A percentile compares a stretch with the other conserved stretches of the same genome.
These are phyloP conservation scores for Leccinum proliferum DNA, from an alignment of 1,284 basidiomycete genomes.

Conservation along the genomic window DNA sequence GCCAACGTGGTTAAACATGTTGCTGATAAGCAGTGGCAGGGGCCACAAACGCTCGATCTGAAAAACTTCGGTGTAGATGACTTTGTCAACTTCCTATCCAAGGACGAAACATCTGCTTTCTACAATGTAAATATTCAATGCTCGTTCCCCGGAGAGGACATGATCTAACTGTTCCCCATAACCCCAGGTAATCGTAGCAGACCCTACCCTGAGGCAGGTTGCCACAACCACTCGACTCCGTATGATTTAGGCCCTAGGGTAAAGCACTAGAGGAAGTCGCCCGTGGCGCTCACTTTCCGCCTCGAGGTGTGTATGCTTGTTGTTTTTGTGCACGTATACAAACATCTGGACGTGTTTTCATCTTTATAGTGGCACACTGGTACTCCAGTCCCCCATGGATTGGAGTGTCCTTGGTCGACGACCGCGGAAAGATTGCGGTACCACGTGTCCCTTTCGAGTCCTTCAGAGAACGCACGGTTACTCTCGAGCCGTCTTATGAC, in stretches of 20 bases:
- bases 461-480: background rate
- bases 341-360: background rate
- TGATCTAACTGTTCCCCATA: background rate
- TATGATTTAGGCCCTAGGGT: background rate
- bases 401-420: constrained; percentile 9
- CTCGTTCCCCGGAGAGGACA: background rate
- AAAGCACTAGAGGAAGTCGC: background rate
- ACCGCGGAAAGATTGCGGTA: constrained; percentile 4
- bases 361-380: constrained; percentile 5
- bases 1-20: constrained; percentile 5
- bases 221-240: constrained; percentile 10
- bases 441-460: background rate
- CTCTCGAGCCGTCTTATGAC: constrained; percentile 2
- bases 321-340: background rate
- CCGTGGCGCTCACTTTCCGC: background rate
- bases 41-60: background rate
- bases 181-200: constrained; percentile 9
- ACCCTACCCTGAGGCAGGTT: constrained; percentile 13
- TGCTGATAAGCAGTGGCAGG: background rate
- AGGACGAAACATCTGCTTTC: constrained; percentile 5
- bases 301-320: background rate
- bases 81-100: constrained; percentile 1
- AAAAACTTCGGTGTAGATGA: background rate
- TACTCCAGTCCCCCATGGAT: background rate
- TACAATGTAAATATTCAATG: constrained; percentile 6